Conservation (phyloP, 192 early-diverging fungal genomes). For the Coemansia erecta region DNA sequence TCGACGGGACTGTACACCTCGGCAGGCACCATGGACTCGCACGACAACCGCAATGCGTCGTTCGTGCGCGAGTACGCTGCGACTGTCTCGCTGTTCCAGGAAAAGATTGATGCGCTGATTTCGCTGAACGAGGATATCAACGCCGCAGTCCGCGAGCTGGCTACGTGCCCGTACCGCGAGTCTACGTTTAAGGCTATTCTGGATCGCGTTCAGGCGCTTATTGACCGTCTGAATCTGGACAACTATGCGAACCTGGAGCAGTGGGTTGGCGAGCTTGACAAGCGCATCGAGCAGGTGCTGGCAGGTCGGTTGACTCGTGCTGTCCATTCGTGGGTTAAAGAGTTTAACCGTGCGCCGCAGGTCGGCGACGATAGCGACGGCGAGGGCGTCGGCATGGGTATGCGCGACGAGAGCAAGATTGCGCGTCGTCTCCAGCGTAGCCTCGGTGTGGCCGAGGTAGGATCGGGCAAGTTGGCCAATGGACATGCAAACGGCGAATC, state of each 20-base stretch:
- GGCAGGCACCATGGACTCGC: constrained; percentile 56
- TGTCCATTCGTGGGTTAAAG: constrained; percentile 69
- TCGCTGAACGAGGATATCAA: constrained; percentile 80
- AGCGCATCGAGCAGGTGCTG: constrained; percentile 75
- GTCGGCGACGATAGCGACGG: constrained; percentile 46
- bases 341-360: constrained; percentile 60
- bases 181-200: constrained; percentile 68
- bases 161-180: constrained; percentile 71
- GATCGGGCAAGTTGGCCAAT: not conserved
- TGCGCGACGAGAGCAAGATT: constrained; percentile 35
- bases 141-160: constrained; percentile 77
- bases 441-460: constrained; percentile 21
- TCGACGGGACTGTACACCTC: constrained; percentile 51
- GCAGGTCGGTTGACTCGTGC: constrained; percentile 71
- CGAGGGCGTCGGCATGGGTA: constrained; percentile 3
- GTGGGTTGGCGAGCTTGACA: constrained; percentile 85
- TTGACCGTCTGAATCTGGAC: constrained; percentile 93
- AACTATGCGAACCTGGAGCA: constrained; percentile 88
- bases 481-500: not conserved
- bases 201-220: constrained; percentile 81
- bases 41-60: constrained; percentile 82
- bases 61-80: constrained; percentile 96
- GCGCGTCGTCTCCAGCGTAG: constrained; percentile 33
- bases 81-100: constrained; percentile 89
- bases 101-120: constrained; percentile 87